Conservation (phyloP, 148 eudicot species). For the Spergularia marina region DNA sequence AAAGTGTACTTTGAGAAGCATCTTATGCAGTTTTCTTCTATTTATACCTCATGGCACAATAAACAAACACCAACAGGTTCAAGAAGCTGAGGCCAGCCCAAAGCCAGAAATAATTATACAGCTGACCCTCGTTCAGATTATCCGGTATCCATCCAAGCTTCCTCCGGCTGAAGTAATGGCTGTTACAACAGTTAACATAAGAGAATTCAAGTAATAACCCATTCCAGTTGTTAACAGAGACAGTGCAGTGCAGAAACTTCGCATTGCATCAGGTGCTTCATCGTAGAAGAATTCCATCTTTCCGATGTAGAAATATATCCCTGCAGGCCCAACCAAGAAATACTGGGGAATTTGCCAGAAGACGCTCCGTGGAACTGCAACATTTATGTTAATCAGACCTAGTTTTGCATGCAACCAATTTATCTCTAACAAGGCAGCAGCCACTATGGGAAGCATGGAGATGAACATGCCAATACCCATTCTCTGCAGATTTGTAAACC, state of each 20-base stretch:
- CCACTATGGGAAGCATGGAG: constrained; percentile 6
- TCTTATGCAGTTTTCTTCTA: constrained; percentile 29
- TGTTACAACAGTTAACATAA: constrained; percentile 11
- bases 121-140: constrained; percentile 2
- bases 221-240: neutral
- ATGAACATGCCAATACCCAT: constrained; percentile 14
- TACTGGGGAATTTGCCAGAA: constrained; percentile 76
- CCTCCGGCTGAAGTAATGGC: constrained; percentile 21
- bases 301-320: neutral
- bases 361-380: constrained; percentile 24
- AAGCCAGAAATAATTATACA: constrained; percentile 49
- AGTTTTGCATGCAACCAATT: constrained; percentile 8
- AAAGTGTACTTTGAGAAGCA: neutral
- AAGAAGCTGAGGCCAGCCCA: constrained; percentile 50
- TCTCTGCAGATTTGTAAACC: constrained; percentile 9
- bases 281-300: constrained; percentile 18
- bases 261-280: constrained; percentile 18
- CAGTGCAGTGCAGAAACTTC: constrained; percentile 17
- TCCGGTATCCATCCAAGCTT: constrained; percentile 2
- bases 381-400: constrained; percentile 2
- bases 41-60: constrained; percentile 51
- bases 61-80: constrained; percentile 43
- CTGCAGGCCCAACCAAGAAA: constrained; percentile 23
- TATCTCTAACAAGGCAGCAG: constrained; percentile 15
- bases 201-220: constrained; percentile 9